phyloP scores from a whole-genome alignment of 78 protist genomes.

The Cavenderia fasciculata region DNA sequence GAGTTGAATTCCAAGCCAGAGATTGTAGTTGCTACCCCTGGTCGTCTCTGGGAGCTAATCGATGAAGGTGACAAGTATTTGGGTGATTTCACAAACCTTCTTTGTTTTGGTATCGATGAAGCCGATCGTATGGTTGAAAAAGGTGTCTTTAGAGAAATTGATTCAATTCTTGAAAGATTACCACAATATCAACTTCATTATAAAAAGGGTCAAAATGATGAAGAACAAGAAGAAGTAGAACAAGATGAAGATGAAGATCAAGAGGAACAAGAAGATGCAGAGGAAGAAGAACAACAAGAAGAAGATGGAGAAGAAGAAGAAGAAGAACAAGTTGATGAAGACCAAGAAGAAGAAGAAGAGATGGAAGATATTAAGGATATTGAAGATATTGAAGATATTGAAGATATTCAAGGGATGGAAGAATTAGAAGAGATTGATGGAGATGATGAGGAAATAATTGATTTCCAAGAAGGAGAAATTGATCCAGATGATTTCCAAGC shows the following conservation, averaged over 20 bases:
- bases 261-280: constrained; percentile 41
- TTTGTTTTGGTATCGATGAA: constrained; percentile 87
- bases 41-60: constrained; percentile 89
- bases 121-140: constrained; percentile 90
- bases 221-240: background rate
- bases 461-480: too few species aligned
- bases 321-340: background rate
- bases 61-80: constrained; percentile 32
- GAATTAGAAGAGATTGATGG: too few species aligned
- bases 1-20: constrained; percentile 77
- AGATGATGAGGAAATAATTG: too few species aligned
- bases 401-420: too few species aligned
- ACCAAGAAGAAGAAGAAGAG: too few species aligned
- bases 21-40: constrained; percentile 90
- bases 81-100: constrained; percentile 33
- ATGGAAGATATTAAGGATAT: too few species aligned
- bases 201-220: background rate
- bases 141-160: constrained; percentile 85
- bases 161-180: constrained; percentile 55
- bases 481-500: too few species aligned
- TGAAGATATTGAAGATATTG: too few species aligned
- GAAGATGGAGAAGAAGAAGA: constrained; percentile 22
- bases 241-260: constrained; percentile 24
- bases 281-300: constrained; percentile 12
- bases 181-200: background rate